Conservation (phyloP, 2,329 filamentous ascomycete genomes). For the Talaromyces funiculosus region DNA sequence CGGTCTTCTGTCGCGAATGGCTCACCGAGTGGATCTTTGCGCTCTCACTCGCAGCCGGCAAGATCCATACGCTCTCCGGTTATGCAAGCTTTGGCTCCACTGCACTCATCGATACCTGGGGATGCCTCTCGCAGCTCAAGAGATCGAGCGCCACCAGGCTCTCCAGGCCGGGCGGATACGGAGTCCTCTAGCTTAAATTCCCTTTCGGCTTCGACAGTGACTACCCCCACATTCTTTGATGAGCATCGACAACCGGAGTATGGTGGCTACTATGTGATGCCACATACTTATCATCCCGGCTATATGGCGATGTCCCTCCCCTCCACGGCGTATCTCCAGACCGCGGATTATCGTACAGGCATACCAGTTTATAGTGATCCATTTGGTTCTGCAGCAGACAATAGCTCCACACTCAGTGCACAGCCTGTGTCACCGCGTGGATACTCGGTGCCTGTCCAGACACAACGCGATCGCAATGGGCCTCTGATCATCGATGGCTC, state of each 20-base stretch:
- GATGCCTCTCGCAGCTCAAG: conserved; percentile 27
- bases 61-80: conserved; percentile 35
- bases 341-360: conserved; percentile 30
- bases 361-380: conserved; percentile 22
- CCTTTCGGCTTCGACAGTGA: conserved; percentile 11
- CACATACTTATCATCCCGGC: conserved; percentile 38
- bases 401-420: conserved; percentile 18
- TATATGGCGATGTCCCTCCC: conserved; percentile 34
- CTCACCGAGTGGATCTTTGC: conserved; percentile 37
- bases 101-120: conserved; percentile 27
- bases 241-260: conserved; percentile 40
- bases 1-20: conserved; percentile 41
- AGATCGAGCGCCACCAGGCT: conserved; percentile 28
- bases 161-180: conserved; percentile 30
- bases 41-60: conserved; percentile 49
- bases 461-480: conserved; percentile 29
- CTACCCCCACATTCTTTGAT: conserved; percentile 31
- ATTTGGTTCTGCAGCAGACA: conserved; percentile 21
- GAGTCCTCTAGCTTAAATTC: conserved; percentile 20
- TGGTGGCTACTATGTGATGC: conserved; percentile 43
- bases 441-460: conserved; percentile 22
- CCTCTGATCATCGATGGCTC: conserved; percentile 46
- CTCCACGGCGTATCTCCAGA: conserved; percentile 27
- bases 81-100: conserved; percentile 27
- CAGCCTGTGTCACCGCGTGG: conserved; percentile 20